Evolutionary conservation across 2,329 filamentous ascomycete genomes (phyloP).

Genomic region (Pestalotiopsis fici): DNA sequence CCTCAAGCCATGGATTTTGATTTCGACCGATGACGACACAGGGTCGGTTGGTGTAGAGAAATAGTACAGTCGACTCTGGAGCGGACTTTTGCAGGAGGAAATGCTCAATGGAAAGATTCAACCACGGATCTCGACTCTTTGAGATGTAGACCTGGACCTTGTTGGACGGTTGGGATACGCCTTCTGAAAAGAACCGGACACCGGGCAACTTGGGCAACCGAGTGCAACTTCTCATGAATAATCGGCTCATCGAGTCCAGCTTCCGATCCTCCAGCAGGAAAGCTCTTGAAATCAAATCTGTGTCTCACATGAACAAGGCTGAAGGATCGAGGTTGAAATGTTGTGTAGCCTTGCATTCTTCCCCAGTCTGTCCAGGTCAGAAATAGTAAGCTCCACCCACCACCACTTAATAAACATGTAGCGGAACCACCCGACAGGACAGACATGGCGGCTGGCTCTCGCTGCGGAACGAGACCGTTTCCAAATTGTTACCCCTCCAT

Average conservation of each 20-base stretch:
- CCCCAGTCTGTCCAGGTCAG: background rate
- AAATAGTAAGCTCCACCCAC: constrained; percentile 1
- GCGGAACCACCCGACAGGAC: background rate
- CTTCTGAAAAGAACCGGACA: constrained; percentile 33
- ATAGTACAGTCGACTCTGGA: constrained; percentile 73
- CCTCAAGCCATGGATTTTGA: constrained; percentile 96
- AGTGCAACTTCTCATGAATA: constrained; percentile 5
- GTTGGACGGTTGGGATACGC: constrained; percentile 43
- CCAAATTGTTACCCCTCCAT: background rate
- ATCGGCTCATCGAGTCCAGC: constrained; percentile 8
- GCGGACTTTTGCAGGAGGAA: constrained; percentile 77
- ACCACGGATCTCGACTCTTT: constrained; percentile 69
- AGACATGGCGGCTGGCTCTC: background rate
- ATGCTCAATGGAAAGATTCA: constrained; percentile 95
- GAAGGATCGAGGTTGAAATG: background rate
- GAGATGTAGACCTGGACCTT: constrained; percentile 72
- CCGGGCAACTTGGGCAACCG: background rate
- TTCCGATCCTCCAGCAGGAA: background rate
- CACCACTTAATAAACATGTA: background rate
- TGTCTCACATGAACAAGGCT: background rate
- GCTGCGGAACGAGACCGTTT: background rate
- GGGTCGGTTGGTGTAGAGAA: constrained; percentile 86
- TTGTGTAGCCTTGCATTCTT: constrained; percentile 7
- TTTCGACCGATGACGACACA: constrained; percentile 92
- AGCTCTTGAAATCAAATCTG: background rate